Percentiles rank a stretch among this genome's conserved stretches.
Evolutionary conservation across 495 filamentous ascomycete genomes (phyloP).

Genomic region (Penicillium crystallinum): DNA sequence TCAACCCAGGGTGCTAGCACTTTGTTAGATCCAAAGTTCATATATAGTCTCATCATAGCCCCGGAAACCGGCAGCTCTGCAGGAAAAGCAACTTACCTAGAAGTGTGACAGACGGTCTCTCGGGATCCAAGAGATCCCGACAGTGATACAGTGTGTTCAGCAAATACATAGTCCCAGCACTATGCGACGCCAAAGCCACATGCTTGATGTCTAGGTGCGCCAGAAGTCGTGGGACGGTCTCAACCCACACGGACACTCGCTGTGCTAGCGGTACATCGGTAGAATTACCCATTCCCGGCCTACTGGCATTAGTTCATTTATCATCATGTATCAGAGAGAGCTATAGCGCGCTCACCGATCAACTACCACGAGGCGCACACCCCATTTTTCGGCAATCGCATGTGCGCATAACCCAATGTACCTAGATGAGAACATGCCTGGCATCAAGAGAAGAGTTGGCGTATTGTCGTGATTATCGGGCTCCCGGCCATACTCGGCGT

Average conservation of each 20-base stretch:
- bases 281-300: conserved; percentile 41
- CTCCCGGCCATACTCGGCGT: conserved; percentile 21
- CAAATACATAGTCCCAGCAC: conserved; percentile 43
- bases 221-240: conserved; percentile 39
- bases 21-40: conserved; percentile 1
- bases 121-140: conserved; percentile 34
- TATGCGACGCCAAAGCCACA: conserved; percentile 39
- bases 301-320: not conserved
- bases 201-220: conserved; percentile 32
- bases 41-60: not conserved
- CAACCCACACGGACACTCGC: conserved; percentile 38
- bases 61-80: not conserved
- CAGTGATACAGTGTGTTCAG: conserved; percentile 39
- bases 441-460: conserved; percentile 25
- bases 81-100: conserved; percentile 21
- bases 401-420: conserved; percentile 26
- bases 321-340: not conserved
- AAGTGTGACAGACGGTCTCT: conserved; percentile 29
- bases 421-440: conserved; percentile 34
- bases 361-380: conserved; percentile 27
- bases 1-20: conserved; percentile 43
- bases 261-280: conserved; percentile 32
- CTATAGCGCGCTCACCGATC: conserved; percentile 14
- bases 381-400: conserved; percentile 22
- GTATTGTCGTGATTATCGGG: not conserved